Evolutionary conservation across 352 stramenopile genomes (phyloP).

Genomic region (Globisporangium sylvaticum): DNA sequence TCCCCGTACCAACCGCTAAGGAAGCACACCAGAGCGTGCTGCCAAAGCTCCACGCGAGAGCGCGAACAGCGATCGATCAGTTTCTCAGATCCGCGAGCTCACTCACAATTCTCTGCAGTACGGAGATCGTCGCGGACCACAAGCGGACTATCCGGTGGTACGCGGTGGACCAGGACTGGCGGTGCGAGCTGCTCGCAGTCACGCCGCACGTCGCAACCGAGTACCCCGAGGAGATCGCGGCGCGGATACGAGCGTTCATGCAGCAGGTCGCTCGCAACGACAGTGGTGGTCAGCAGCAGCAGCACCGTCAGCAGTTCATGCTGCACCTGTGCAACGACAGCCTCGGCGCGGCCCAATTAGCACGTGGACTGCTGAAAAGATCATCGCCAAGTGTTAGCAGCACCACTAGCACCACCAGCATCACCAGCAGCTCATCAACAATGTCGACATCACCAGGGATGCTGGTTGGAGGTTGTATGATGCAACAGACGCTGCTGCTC

Average conservation of each 20-base stretch:
- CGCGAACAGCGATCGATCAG: constrained; percentile 9
- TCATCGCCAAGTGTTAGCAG: too few species aligned
- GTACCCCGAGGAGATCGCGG: constrained; percentile 11
- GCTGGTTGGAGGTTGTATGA: constrained; percentile 25
- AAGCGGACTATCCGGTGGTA: constrained; percentile 20
- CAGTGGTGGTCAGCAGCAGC: too few species aligned
- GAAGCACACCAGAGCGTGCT: constrained; percentile 15
- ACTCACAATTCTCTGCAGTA: constrained; percentile 21
- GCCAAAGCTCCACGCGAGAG: constrained; percentile 14
- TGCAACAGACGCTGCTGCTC: constrained; percentile 27
- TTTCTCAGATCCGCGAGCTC: constrained; percentile 16
- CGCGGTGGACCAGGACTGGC: constrained; percentile 29
- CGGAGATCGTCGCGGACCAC: constrained; percentile 5
- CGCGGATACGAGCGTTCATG: constrained; percentile 12
- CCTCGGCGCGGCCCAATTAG: constrained; percentile 6
- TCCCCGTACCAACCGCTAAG: constrained; percentile 5
- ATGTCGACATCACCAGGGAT: neutral
- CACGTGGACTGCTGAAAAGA: constrained; percentile 7
- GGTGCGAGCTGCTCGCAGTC: constrained; percentile 19
- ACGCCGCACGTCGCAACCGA: constrained; percentile 1
- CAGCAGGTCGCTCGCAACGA: constrained; percentile 13
- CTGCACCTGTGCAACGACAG: constrained; percentile 35
- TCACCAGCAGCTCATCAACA: neutral
- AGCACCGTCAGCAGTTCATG: constrained; percentile 7
- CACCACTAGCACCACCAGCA: neutral